Percentiles rank a stretch among this genome's conserved stretches.
Conservation (phyloP, 805 yeast species). For the Saccharomycopsis sp. region DNA sequence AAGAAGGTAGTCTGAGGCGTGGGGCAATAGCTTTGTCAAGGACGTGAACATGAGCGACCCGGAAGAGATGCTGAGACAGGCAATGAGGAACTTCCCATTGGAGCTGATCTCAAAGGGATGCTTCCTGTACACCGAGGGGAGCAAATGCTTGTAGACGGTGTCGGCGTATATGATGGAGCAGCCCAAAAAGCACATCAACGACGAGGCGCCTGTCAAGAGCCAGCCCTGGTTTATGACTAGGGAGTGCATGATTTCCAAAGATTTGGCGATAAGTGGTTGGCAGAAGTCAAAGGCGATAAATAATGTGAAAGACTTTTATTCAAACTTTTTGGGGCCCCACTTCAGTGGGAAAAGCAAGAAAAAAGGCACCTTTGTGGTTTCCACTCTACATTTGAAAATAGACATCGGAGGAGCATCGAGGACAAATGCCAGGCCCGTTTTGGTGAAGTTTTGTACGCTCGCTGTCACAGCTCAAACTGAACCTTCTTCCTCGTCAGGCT, state of each 20-base stretch:
- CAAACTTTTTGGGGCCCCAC: too few relatives aligned
- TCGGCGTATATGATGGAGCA: constrained; percentile 58
- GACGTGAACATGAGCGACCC: constrained; percentile 82
- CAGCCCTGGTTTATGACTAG: constrained; percentile 44
- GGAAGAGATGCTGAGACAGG: constrained; percentile 65
- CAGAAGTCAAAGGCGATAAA: too few relatives aligned
- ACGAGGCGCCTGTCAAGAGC: constrained; percentile 42
- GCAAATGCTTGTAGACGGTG: constrained; percentile 37
- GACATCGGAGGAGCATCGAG: too few relatives aligned
- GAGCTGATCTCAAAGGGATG: constrained; percentile 46
- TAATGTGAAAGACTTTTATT: too few relatives aligned
- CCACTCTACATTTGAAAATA: too few relatives aligned
- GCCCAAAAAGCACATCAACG: constrained; percentile 65
- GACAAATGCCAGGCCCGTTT: too few relatives aligned
- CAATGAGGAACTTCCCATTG: constrained; percentile 58
- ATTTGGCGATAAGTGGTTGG: too few relatives aligned
- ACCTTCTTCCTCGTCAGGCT: too few relatives aligned
- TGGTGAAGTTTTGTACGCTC: too few relatives aligned
- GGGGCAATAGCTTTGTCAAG: constrained; percentile 68
- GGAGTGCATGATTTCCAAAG: not conserved
- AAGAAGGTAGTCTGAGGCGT: constrained; percentile 40
- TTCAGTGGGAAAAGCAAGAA: too few relatives aligned
- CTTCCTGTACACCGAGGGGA: constrained; percentile 32
- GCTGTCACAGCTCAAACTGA: too few relatives aligned
- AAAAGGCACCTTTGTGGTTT: too few relatives aligned